These are phyloP conservation scores for Coniosporium apollinis DNA, from an alignment of 495 filamentous ascomycete genomes.

Conservation along the genomic window DNA sequence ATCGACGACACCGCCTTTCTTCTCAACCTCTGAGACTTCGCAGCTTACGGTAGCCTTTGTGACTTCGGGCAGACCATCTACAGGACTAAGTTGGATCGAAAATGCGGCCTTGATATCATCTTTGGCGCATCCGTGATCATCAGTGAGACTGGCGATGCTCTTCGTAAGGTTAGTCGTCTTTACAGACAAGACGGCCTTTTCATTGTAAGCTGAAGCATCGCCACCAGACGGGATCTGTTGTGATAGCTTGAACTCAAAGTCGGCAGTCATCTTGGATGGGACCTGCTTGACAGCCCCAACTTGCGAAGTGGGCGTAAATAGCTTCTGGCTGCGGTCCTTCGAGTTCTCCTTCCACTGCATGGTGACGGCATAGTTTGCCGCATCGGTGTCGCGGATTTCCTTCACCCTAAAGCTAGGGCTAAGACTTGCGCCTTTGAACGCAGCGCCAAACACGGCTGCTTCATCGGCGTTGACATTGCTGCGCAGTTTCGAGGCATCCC, in stretches of 20 bases:
- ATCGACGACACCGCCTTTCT: slow-evolving; percentile 69
- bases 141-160: slow-evolving; percentile 54
- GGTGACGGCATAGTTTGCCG: slow-evolving; percentile 50
- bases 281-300: slow-evolving; percentile 72
- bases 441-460: slow-evolving; percentile 89
- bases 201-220: slow-evolving; percentile 25
- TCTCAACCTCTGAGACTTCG: slow-evolving; percentile 49
- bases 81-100: slow-evolving; percentile 47
- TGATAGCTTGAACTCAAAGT: slow-evolving; percentile 68
- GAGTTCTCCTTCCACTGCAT: slow-evolving; percentile 44
- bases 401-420: slow-evolving; percentile 94
- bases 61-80: slow-evolving; percentile 74
- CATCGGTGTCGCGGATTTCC: slow-evolving; percentile 72
- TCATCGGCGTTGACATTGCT: slow-evolving; percentile 96
- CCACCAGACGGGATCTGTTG: slow-evolving; percentile 40
- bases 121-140: slow-evolving; percentile 56
- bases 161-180: slow-evolving; percentile 72
- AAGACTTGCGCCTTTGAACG: slow-evolving; percentile 80
- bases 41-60: slow-evolving; percentile 64
- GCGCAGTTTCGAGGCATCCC: slow-evolving; percentile 59
- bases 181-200: slow-evolving; percentile 36
- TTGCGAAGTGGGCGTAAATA: slow-evolving; percentile 66
- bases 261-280: slow-evolving; percentile 69
- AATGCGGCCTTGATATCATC: slow-evolving; percentile 69
- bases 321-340: slow-evolving; percentile 50